Percentiles rank a stretch among this genome's conserved stretches.
Conservation (phyloP, 306 rosid species). For the Hippophae gyantsensis region DNA sequence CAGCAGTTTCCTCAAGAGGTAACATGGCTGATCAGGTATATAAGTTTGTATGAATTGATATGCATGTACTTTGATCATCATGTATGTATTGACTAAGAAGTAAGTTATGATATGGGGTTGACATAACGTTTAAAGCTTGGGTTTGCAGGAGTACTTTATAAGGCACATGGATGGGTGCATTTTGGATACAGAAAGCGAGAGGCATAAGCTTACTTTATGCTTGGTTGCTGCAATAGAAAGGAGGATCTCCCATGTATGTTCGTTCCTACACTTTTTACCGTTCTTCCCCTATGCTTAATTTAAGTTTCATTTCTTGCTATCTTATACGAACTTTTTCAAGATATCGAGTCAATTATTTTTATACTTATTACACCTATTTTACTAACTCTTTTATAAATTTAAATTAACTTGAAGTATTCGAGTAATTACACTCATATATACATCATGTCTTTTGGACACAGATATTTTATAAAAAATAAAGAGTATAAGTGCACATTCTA, state of each 20-base stretch:
- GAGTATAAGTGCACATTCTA: no score
- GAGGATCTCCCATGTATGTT: conserved; percentile 62
- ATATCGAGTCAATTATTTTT: no score
- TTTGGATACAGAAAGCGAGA: conserved; percentile 39
- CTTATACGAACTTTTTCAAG: no score
- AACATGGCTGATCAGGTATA: conserved; percentile 68
- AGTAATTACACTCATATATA: no score
- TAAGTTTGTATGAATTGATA: neutral
- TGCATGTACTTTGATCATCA: neutral
- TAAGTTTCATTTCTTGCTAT: neutral
- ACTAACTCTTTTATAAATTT: no score
- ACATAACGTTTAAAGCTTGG: neutral
- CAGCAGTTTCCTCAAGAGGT: conserved; percentile 56
- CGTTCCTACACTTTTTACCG: neutral
- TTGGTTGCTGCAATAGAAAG: conserved; percentile 77
- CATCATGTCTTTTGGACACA: no score
- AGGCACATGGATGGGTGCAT: conserved; percentile 38
- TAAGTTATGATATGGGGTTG: neutral
- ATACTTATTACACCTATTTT: no score
- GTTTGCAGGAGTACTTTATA: conserved; percentile 65
- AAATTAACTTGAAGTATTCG: no score
- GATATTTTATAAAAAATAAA: no score
- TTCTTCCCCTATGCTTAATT: neutral
- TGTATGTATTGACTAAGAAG: neutral
- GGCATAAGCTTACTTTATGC: conserved; percentile 42